Evolutionary conservation across 78 protist genomes (phyloP).

Genomic region (Diacronema lutheri): DNA sequence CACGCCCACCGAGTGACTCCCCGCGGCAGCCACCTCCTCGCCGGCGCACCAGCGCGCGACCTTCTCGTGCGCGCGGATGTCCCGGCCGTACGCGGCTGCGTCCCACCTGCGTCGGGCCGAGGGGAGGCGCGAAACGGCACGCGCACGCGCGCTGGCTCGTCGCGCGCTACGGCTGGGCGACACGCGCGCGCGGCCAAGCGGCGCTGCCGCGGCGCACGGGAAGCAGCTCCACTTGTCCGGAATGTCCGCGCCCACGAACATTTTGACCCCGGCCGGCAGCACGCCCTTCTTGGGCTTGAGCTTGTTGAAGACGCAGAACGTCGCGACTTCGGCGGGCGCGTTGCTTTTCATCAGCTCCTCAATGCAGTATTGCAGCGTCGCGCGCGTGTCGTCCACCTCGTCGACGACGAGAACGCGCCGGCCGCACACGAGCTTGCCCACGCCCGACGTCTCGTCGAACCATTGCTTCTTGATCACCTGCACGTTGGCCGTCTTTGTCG

Average conservation of each 20-base stretch:
- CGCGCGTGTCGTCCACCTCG: slow-evolving; percentile 27
- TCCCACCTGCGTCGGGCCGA: background rate
- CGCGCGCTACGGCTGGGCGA: too few species aligned
- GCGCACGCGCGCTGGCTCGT: too few species aligned
- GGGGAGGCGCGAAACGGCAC: too few species aligned
- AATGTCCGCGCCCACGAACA: background rate
- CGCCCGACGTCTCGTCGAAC: slow-evolving; percentile 27
- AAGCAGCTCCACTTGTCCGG: slow-evolving; percentile 25
- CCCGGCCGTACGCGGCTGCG: background rate
- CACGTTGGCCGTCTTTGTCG: background rate
- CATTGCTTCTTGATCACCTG: background rate
- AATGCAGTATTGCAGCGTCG: background rate
- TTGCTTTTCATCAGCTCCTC: background rate
- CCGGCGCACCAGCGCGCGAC: background rate
- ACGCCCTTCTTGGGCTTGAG: background rate
- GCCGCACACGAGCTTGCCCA: slow-evolving; percentile 3
- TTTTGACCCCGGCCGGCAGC: background rate
- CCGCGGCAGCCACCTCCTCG: too few species aligned
- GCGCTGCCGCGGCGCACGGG: background rate
- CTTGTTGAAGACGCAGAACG: background rate
- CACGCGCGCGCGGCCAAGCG: too few species aligned
- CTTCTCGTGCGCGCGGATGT: background rate
- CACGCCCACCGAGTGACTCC: too few species aligned
- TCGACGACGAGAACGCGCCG: slow-evolving; percentile 14
- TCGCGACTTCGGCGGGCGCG: slow-evolving; percentile 8